Percentiles rank a stretch among this genome's conserved stretches.
Conservation (phyloP, 225 moss, liverwort and hornwort species). For the Straminergon stramineum region DNA sequence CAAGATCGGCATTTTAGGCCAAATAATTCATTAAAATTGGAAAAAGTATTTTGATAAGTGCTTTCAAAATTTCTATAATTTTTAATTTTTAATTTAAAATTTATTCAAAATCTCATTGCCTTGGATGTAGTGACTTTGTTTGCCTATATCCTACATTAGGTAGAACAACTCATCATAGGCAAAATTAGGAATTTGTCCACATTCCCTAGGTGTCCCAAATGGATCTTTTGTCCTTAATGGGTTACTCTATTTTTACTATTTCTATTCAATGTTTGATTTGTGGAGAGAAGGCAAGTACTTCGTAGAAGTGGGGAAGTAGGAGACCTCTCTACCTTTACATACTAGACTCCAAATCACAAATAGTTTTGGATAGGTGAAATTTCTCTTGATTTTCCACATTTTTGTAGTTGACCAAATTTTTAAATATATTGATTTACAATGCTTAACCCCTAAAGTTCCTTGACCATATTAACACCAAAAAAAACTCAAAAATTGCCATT, state of each 20-base stretch:
- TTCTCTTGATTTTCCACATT: background rate
- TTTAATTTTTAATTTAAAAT: background rate
- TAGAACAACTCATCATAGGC: background rate
- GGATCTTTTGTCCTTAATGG: too few relatives aligned
- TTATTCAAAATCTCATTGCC: background rate
- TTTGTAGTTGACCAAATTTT: too few relatives aligned
- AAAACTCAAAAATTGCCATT: too few relatives aligned
- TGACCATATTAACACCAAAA: too few relatives aligned
- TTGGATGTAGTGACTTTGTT: background rate
- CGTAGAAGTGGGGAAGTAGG: background rate
- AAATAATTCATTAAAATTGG: background rate
- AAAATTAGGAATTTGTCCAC: too few relatives aligned
- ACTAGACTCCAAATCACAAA: background rate
- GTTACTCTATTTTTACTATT: background rate
- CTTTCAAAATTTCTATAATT: background rate
- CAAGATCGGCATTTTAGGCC: rapidly evolving
- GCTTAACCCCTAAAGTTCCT: too few relatives aligned
- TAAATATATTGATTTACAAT: too few relatives aligned
- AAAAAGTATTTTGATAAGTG: rapidly evolving
- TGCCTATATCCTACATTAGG: background rate
- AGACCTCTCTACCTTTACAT: background rate
- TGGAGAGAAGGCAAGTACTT: background rate
- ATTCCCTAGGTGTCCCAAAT: too few relatives aligned
- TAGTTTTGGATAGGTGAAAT: rapidly evolving
- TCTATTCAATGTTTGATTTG: background rate